These are phyloP conservation scores for Salix exigua DNA, from an alignment of 345 rosid species.

Conservation along the genomic window DNA sequence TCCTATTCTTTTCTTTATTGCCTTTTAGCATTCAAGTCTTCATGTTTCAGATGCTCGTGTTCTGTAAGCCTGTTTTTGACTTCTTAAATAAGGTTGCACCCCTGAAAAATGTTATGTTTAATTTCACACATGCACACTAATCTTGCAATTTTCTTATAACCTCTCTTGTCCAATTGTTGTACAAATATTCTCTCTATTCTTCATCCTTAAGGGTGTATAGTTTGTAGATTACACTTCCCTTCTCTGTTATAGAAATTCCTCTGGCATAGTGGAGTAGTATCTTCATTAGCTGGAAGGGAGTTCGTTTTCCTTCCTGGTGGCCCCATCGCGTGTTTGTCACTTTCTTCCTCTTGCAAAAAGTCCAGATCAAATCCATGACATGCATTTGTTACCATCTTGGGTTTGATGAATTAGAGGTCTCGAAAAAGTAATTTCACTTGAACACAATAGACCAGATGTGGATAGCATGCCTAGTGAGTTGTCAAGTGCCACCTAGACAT, in stretches of 20 bases:
- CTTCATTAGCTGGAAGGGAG: too few species aligned
- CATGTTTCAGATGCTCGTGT: not conserved
- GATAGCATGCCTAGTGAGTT: not conserved
- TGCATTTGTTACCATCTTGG: not conserved
- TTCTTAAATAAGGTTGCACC: not conserved
- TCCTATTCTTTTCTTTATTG: not conserved
- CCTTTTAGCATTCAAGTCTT: not conserved
- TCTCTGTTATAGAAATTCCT: too few species aligned
- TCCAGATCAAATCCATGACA: too few species aligned
- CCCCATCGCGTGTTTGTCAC: too few species aligned
- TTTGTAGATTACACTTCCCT: not conserved
- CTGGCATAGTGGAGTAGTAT: too few species aligned
- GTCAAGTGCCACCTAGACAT: not conserved
- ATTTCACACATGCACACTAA: not conserved
- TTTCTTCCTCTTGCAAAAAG: too few species aligned
- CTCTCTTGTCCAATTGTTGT: not conserved
- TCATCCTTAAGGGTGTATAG: not conserved
- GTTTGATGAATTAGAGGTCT: not conserved
- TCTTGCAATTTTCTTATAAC: not conserved
- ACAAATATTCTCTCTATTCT: not conserved
- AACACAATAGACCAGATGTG: not conserved
- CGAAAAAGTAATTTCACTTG: not conserved
- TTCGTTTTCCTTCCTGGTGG: too few species aligned
- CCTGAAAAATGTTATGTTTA: not conserved
- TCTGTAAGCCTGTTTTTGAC: not conserved